phyloP scores from a whole-genome alignment of 768 basidiomycete species.

The Dentipellis fragilis region DNA sequence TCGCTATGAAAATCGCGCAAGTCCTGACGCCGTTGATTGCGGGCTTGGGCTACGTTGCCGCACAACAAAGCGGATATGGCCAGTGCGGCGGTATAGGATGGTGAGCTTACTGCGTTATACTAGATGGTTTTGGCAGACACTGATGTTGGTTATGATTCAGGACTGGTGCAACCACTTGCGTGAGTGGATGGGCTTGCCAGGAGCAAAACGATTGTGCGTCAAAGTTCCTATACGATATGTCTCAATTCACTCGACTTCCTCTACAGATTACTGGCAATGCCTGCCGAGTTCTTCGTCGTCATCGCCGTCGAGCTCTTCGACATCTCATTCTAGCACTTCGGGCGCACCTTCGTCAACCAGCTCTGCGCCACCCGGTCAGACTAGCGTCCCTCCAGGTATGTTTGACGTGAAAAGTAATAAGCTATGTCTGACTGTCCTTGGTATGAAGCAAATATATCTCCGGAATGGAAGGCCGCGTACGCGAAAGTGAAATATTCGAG shows the following conservation, averaged over 20 bases:
- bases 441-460: constrained; percentile 22
- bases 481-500: constrained; percentile 28
- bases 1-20: not conserved
- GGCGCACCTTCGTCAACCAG: constrained; percentile 16
- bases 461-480: constrained; percentile 46
- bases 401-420: constrained; percentile 12
- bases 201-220: constrained; percentile 31
- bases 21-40: constrained; percentile 13
- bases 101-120: constrained; percentile 17
- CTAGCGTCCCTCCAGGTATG: not conserved
- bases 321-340: not conserved
- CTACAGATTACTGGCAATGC: constrained; percentile 40
- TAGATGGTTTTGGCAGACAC: too few relatives aligned
- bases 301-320: constrained; percentile 8
- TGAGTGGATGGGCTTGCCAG: constrained; percentile 33
- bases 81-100: constrained; percentile 45
- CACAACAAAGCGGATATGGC: constrained; percentile 32
- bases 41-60: constrained; percentile 17
- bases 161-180: constrained; percentile 41
- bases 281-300: constrained; percentile 25
- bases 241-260: not conserved
- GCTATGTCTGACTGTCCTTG: constrained; percentile 11
- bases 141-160: constrained; percentile 18
- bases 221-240: constrained; percentile 6
- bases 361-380: constrained; percentile 7